Base-by-base conservation (phyloP, 2,329 filamentous ascomycete species). In the Botrytis elliptica region DNA sequence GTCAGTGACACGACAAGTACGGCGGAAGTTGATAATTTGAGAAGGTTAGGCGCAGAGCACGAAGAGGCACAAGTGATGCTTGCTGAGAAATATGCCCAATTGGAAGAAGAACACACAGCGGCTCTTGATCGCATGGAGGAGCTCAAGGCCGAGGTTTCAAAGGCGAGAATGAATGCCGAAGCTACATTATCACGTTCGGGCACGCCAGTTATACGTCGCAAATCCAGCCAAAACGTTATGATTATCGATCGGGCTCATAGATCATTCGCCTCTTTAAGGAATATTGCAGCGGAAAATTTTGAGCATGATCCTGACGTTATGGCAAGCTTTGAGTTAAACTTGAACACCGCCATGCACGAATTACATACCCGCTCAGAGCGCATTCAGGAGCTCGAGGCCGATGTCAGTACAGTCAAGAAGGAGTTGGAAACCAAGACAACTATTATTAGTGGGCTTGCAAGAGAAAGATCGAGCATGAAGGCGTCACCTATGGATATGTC, bases 371-470 rank as follows among this genome's bases (percentile, higher is more conserved):
- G 95, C 60, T 95, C 95, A 57, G 95, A 98, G 82, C 91, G 95
- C 42, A 95, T 98, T 71, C 93, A 97, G 80, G 91, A 95, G 79
- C 86, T 99, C 22, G 96, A 99, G 82, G 90, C 90, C 9, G 95
- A 97, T 78, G 89, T 98, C 73, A 86, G 90, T 40, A 91, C 90
- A 6, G 89, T 94, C 36, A 96, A 93, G 85, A 97, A 94, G 85
- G 96, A 99, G 82, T 97, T 98, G 92, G 96, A 99, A 81, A 91
- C 89, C 76, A 99, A 99, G 88, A 94, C 95, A 86, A 93, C 93
- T 44, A 95, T 99, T 80, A 98, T 99, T 78, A 93, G 94, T 44
- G 96, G 96, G 10, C 86, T 99, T 76, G 97, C 96, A 5, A 91
- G 96, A 71, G 97, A 99, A 83, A 88, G 97, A 74, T 95, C 94